Evolutionary conservation across 129 eudicot genomes (phyloP), one percentile per base, ranked within the genome.

Genomic region (Tanacetum coccineum): DNA sequence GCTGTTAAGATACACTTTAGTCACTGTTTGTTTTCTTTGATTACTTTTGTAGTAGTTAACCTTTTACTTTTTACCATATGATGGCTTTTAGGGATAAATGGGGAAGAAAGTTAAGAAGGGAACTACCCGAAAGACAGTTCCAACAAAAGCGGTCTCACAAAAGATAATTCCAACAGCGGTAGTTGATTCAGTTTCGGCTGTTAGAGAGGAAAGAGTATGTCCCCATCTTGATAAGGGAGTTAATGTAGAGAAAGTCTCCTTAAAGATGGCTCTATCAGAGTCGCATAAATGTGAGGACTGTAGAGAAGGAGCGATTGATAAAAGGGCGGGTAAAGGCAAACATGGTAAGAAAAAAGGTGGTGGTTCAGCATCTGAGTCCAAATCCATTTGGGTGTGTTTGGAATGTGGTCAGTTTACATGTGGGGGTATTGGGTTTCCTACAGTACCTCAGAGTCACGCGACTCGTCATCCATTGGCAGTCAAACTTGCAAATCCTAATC

Each of bases 361-460:
- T 46, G 58, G 67, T 19, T 46, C 84, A 12, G 77, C 76, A 73
- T 70, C 92, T 2, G 84, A 47, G 5, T 59, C 79, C n/a, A 87
- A 82, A 79, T 78, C 92, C 52, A 80, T 85, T 56, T 90, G 97
- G 97, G 73, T 87, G 66, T 90, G 97, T 75, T 74, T 90, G 76
- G 85, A 76, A 64, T 90, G 97, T 73, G 97, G 97, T 8, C 86
- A 90, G 71, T 74, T 81, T 66, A 73, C 89, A 18, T 90, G 97
- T 76, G 97, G 97, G 60, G 97, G 97, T 48, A 68, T 70, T 47
- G 95, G 97, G 44, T 68, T 90, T 11, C 97, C 97, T 10, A 87
- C 85, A 26, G 79, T 68, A 8, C 89, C 85, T 59, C 87, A 87
- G 48, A 87, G 81, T 62, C 97, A 90, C 39, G 89, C 97, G 18